Evolutionary conservation across 495 filamentous ascomycete genomes (phyloP), one percentile per base, ranked within the genome.

Genomic region (Pyronema domesticum): DNA sequence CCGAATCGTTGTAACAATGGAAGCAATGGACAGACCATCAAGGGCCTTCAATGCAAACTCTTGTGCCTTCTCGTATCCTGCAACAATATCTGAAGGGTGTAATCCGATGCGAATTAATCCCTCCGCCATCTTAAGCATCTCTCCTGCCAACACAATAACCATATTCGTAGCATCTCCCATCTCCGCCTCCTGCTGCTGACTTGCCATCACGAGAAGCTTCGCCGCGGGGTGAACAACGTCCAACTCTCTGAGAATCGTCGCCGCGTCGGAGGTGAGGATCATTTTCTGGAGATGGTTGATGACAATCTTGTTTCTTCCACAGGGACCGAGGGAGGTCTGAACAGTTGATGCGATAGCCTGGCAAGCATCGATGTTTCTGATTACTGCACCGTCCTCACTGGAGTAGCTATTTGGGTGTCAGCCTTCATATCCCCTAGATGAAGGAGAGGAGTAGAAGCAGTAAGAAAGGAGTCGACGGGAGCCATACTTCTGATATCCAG

Each of bases 201-300:
- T 88, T 40, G 93, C 88, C 93, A 99, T 96, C 53, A 99, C 93
- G n/a, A 96, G 72, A 50, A 99, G 73, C 71, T 99, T 99, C 9
- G 93, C 93, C 40, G 93, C 93, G 55, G 93, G 93, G 71, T 99
- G 93, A 34, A 99, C 89, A 45, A 99, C 93, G 66, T 99, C 93
- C 67, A 99, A 77, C 69, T 99, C 93, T 63, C 87, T 83, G 53
- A 99, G 75, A 59, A 99, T 99, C 23, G 91, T 95, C 58, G 93
- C 93, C 39, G 93, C 93, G 67, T 99, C 93, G 45, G 87, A 95
- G 55, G 93, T 99, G 55, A 99, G 76, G 58, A 95, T 89, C 91
- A 96, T 95, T 76, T 99, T 99, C 72, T 95, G 88, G 55, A 99
- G 76, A 73, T 99, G 93, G 72, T 96, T 99, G 76, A 99, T 95